Evolutionary conservation across 2,329 filamentous ascomycete genomes (phyloP).

Genomic region (Akanthomyces muscarius): DNA sequence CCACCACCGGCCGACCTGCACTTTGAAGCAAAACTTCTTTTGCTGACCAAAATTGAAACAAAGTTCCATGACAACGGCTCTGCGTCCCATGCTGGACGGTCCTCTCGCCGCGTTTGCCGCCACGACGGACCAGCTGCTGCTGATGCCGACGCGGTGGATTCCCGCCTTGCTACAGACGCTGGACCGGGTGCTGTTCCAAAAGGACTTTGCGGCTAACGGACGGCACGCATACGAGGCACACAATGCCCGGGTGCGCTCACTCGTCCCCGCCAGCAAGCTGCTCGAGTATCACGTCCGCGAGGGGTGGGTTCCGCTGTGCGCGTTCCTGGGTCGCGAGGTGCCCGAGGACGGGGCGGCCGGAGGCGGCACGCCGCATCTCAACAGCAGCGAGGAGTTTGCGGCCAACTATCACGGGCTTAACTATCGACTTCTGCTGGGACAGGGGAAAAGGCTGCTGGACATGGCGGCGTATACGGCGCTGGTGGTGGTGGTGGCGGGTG

Average conservation of each 20-base stretch:
- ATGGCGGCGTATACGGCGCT: slow-evolving; percentile 11
- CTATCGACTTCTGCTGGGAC: background rate
- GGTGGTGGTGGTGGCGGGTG: background rate
- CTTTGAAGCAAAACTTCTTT: background rate
- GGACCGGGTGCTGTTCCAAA: background rate
- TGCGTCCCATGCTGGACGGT: background rate
- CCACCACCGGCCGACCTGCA: background rate
- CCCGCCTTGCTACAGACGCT: background rate
- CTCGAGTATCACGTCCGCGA: slow-evolving; percentile 16
- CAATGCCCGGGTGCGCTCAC: slow-evolving; percentile 17
- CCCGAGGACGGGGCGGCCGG: background rate
- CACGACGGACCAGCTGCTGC: background rate
- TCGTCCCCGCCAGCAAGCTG: slow-evolving; percentile 15
- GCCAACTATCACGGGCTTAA: background rate
- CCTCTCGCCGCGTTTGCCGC: background rate
- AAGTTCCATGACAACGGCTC: background rate
- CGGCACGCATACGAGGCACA: slow-evolving; percentile 14
- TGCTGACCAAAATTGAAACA: background rate
- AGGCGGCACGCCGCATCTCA: slow-evolving; percentile 1
- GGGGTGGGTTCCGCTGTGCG: slow-evolving; percentile 15
- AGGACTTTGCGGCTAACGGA: background rate
- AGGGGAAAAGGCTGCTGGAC: slow-evolving; percentile 8
- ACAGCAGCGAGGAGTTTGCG: background rate
- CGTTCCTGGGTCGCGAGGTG: slow-evolving; percentile 8
- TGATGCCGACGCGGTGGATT: slow-evolving; percentile 11